Evolutionary conservation across 805 yeast genomes (phyloP), one percentile per base, ranked within the genome.

Genomic region (Wickerhamomyces queroliae): DNA sequence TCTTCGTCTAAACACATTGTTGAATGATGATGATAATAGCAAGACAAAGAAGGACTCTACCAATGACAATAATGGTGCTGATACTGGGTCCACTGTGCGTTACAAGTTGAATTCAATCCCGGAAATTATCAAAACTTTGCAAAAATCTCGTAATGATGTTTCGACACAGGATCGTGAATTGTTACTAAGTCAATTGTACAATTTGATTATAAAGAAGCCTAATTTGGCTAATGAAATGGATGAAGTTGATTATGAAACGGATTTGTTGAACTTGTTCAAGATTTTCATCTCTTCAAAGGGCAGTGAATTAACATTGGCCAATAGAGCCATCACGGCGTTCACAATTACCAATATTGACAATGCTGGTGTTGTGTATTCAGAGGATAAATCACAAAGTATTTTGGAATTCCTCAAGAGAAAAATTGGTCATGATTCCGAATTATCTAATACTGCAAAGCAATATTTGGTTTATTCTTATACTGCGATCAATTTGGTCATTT

Each of bases 301-400:
- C 13, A 45, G 48, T 28, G 50, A 51, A 13, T 40, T 45, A 4
- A 27, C 42, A 3, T 24, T 44, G 8, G 24, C 41, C 1, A 36
- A 19, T 17, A 50, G 55, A 41, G 47, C 43, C 22, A 40, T 50
- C 17, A 48, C 55, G 6, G 48, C 50, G 23, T 45, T 52, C 8
- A 50, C 48, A 1, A 47, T 53, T 35, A 39, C 47, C 19, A 54
- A 55, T 27, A 36, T 52, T 29, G 57, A 55, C 7, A 48, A 55
- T 16, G 43, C 50, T 15, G 47, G 52, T 1, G 36, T 41, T n/a
- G 23, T 47, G 13, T 49, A 41, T 24, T 36, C 39, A 13, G 48
- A 45, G 24, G 53, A 47, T 23, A 43, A 43, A 18, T 32, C 48
- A 1, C 19, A 39, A 4, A 48, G 41, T 32, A 43, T 55, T 20